Evolutionary conservation across 192 early-diverging fungal species (phyloP).

Genomic region (Piromyces sp.): DNA sequence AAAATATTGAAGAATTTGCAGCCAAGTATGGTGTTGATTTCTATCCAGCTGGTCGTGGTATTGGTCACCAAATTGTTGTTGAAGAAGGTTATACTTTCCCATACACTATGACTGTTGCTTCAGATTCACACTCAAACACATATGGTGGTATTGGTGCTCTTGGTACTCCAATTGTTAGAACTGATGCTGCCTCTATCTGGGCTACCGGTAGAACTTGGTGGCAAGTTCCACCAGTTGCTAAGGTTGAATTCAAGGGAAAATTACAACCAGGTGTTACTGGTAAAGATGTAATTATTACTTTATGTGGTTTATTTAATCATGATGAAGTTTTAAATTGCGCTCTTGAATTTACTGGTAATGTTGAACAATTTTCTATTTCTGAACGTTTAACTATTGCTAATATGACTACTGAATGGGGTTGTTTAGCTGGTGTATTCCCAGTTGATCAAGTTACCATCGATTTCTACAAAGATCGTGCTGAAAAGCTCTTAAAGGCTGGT

Average conservation of each 20-base stretch:
- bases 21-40: conserved; percentile 64
- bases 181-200: conserved; percentile 97
- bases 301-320: conserved; percentile 80
- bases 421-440: conserved; percentile 88
- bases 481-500: conserved; percentile 23
- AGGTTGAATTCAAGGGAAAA: conserved; percentile 65
- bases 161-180: conserved; percentile 93
- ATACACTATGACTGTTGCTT: conserved; percentile 79
- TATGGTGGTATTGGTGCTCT: conserved; percentile 92
- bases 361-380: conserved; percentile 52
- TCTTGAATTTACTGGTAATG: conserved; percentile 79
- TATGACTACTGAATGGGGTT: conserved; percentile 99
- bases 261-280: conserved; percentile 75
- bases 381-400: conserved; percentile 92
- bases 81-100: conserved; percentile 97
- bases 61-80: conserved; percentile 93
- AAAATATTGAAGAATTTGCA: conserved; percentile 68
- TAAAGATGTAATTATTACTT: conserved; percentile 89
- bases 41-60: conserved; percentile 91
- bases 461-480: conserved; percentile 47
- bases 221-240: conserved; percentile 90
- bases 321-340: conserved; percentile 95
- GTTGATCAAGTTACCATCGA: conserved; percentile 63
- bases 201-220: conserved; percentile 96
- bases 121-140: conserved; percentile 99